phyloP scores from a whole-genome alignment of 805 yeast species.

The Candida maltosa region DNA sequence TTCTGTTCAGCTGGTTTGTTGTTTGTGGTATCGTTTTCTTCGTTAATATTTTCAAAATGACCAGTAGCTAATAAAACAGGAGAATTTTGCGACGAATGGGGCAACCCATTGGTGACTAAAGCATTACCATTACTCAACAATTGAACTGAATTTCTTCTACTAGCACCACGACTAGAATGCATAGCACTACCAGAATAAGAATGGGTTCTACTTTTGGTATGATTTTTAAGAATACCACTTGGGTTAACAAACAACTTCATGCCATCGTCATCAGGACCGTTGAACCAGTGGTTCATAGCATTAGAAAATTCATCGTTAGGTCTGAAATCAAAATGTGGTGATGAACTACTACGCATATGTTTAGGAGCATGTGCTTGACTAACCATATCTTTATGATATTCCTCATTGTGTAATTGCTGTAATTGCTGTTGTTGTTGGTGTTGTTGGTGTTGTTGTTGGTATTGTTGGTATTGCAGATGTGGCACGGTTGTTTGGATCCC shows the following conservation, averaged over 20 bases:
- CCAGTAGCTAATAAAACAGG: constrained; percentile 4
- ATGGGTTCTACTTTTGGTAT: constrained; percentile 2
- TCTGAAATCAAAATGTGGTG: constrained; percentile 17
- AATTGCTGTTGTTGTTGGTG: constrained; percentile 1
- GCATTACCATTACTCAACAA: neutral
- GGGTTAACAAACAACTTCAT: neutral
- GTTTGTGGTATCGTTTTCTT: constrained; percentile 1
- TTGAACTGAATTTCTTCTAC: constrained; percentile 22
- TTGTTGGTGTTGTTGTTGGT: constrained; percentile 3
- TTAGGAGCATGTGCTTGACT: constrained; percentile 1
- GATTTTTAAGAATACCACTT: neutral
- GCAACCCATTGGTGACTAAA: neutral
- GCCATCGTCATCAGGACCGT: constrained; percentile 3
- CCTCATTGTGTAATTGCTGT: constrained; percentile 2
- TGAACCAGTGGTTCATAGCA: constrained; percentile 36
- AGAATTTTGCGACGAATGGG: constrained; percentile 1
- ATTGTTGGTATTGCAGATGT: constrained; percentile 6
- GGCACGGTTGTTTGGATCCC: constrained; percentile 1
- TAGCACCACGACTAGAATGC: neutral
- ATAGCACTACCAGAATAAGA: constrained; percentile 5
- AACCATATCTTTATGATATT: too few species aligned
- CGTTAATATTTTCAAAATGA: constrained; percentile 6
- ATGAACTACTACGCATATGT: constrained; percentile 6
- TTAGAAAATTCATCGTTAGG: constrained; percentile 40
- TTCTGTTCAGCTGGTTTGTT: neutral